Percentiles rank a stretch among this genome's conserved stretches.
These are phyloP conservation scores for Coniferiporia weirii DNA, from an alignment of 1,284 basidiomycete species.

Conservation along the genomic window DNA sequence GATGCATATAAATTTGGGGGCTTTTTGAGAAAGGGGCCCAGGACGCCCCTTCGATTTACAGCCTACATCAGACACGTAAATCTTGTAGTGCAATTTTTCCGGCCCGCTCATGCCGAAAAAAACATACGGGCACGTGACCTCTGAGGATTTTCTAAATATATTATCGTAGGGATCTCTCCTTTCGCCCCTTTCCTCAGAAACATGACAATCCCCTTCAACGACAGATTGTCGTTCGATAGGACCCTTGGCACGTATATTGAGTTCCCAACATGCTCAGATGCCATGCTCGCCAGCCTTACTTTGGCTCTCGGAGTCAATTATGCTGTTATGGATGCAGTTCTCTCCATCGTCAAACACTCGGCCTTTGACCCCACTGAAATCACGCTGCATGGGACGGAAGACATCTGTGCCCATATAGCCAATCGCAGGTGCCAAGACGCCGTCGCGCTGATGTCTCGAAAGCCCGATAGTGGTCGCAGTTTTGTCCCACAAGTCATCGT, in stretches of 20 bases:
- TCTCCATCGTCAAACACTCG: not conserved
- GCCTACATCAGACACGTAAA: no score
- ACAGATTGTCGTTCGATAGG: not conserved
- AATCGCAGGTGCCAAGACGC: not conserved
- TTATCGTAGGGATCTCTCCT: not conserved
- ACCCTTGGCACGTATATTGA: not conserved
- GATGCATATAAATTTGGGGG: no score
- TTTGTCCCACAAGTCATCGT: not conserved
- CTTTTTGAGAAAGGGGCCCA: no score
- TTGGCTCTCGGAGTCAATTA: not conserved
- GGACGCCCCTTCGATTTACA: no score
- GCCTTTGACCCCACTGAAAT: not conserved
- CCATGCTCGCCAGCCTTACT: not conserved
- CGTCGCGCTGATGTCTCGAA: not conserved
- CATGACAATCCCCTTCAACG: not conserved
- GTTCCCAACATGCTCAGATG: slow-evolving; percentile 1
- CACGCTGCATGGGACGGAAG: not conserved
- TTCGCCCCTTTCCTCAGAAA: not conserved
- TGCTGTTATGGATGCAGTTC: not conserved
- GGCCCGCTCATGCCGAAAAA: not conserved
- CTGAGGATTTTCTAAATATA: not conserved
- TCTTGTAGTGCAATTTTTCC: not conserved
- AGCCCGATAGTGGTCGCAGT: not conserved
- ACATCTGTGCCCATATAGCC: not conserved
- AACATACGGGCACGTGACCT: not conserved